Evolutionary conservation across 306 rosid genomes (phyloP).

Genomic region (Amphicarpaea edgeworthii): DNA sequence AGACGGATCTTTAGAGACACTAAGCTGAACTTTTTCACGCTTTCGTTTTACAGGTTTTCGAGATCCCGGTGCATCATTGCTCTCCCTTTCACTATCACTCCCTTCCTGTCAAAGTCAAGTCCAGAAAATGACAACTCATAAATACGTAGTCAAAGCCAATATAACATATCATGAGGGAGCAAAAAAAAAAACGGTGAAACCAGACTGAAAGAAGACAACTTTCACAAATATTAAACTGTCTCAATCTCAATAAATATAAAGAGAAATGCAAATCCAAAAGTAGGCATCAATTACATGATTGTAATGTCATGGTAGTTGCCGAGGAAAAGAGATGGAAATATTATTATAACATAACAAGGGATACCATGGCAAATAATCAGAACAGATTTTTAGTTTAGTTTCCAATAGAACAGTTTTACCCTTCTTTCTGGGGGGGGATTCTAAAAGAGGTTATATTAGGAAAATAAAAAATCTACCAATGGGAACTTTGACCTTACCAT

Average conservation of each 20-base stretch:
- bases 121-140: conserved; percentile 40
- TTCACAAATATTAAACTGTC: conserved; percentile 24
- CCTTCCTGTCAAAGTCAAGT: conserved; percentile 64
- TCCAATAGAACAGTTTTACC: not conserved
- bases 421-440: conserved; percentile 8
- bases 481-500: conserved; percentile 57
- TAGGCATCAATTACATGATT: conserved; percentile 4
- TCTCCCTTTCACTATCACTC: conserved; percentile 80
- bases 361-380: not conserved
- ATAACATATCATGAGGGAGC: not conserved
- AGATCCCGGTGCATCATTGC: conserved; percentile 66
- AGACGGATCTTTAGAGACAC: conserved; percentile 61
- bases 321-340: conserved; percentile 22
- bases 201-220: not conserved
- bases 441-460: not conserved
- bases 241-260: conserved; percentile 21
- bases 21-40: conserved; percentile 63
- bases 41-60: conserved; percentile 62
- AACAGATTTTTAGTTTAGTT: conserved; percentile 1
- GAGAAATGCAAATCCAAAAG: conserved; percentile 33
- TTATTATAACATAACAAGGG: not conserved
- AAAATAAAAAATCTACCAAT: not conserved
- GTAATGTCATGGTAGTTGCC: not conserved
- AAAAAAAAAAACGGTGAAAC: not conserved
- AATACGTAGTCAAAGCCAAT: conserved; percentile 31